A percentile compares a stretch with the other conserved stretches of the same genome.
phyloP scores from a whole-genome alignment of 2,329 filamentous ascomycete species.

The Fonsecaea multimorphosa region DNA sequence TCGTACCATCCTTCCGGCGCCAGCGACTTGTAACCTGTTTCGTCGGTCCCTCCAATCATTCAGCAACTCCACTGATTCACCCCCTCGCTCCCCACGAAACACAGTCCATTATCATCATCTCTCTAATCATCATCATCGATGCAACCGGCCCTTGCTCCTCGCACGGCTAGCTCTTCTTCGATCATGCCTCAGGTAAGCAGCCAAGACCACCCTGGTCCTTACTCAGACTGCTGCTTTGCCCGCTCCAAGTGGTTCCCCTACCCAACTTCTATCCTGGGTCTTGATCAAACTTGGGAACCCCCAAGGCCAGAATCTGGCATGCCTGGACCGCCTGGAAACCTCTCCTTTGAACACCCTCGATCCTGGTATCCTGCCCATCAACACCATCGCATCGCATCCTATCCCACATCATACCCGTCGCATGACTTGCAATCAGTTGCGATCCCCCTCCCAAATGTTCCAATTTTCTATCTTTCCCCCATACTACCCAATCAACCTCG shows the following conservation, averaged over 20 bases:
- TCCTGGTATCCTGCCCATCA: too few species aligned
- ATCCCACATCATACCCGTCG: slow-evolving; percentile 24
- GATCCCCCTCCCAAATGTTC: slow-evolving; percentile 7
- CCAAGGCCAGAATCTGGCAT: background rate
- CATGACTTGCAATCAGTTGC: slow-evolving; percentile 17
- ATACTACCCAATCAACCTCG: slow-evolving; percentile 4
- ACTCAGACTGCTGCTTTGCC: slow-evolving; percentile 31
- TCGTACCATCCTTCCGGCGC: slow-evolving; percentile 5
- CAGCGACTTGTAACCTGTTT: slow-evolving; percentile 8
- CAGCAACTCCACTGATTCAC: slow-evolving; percentile 12
- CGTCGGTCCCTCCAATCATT: slow-evolving; percentile 3
- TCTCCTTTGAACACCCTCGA: background rate
- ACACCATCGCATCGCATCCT: too few species aligned
- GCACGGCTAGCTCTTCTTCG: slow-evolving; percentile 32
- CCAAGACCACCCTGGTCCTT: slow-evolving; percentile 29
- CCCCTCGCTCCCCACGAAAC: slow-evolving; percentile 9
- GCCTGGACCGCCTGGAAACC: background rate
- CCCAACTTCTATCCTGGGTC: background rate
- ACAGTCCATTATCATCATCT: slow-evolving; percentile 12
- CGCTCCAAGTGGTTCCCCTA: background rate
- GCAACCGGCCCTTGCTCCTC: slow-evolving; percentile 36
- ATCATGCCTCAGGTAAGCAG: slow-evolving; percentile 39
- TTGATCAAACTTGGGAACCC: background rate
- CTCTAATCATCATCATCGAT: slow-evolving; percentile 22
- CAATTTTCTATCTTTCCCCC: background rate